Base-by-base conservation (phyloP, 75 land plant species). In the Picea sitchensis region DNA sequence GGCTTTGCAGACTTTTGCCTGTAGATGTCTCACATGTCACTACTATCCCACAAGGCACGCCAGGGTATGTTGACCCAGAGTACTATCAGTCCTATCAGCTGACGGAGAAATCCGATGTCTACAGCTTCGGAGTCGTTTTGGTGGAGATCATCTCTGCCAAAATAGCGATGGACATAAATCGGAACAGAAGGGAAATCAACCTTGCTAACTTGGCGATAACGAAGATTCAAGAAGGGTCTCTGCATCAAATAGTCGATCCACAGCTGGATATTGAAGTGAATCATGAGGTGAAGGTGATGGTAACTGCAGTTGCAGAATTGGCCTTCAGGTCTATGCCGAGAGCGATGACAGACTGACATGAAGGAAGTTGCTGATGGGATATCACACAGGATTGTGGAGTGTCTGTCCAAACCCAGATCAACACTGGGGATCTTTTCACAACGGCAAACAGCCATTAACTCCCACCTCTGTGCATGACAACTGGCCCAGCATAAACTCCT, bases 51-150 rank as follows among this genome's bases (percentile, higher is more conserved):
- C 82, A 73, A 38, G 85, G 79, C 75, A 86, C 56, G 82, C 86
- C 86, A 4, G 94, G 97, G 2, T 92, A 94, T 57, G 76, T 94
- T 41, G 97, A 94, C 65, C 97, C 97, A 2, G 97, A 94, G 84
- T 94, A 94, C 79, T 89, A 89, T 81, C 89, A 91, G 30, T 32
- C 92, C 56, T 92, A 90, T 69, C 91, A 90, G 78, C 83, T 92
- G 61, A 94, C 97, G 0, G 92, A 94, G 14, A 94, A 94, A 76
- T 91, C 92, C 3, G 96, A 94, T 76, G 96, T 94, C 38, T 94
- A 94, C 78, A 89, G 93, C 3, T 92, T 92, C 65, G 97, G 94
- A 3, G 97, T 94, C 23, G 94, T 94, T 15, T 81, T 94, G n/a
- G 86, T 94, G 71, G 97, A 94, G 76, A 86, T 92, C 60, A 65